Base-by-base conservation (phyloP, 2,329 filamentous ascomycete species). In the Botrytis aclada region DNA sequence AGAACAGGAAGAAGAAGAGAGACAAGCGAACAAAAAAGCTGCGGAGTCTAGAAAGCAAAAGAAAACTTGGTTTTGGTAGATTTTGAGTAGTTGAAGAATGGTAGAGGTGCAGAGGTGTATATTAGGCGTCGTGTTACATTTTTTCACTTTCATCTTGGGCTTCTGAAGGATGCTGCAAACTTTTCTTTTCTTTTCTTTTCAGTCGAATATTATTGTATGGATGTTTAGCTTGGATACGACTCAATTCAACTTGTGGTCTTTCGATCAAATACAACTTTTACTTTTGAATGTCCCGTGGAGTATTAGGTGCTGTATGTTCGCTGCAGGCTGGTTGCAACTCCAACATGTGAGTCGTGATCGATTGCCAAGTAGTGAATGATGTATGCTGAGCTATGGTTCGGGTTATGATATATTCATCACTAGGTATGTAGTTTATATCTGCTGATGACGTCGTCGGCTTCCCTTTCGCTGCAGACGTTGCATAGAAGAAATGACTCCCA, bases 1-100 rank as follows among this genome's bases (percentile, higher is more conserved):
- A 25, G 37, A 75, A 16, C 74, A 71, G 22, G 70, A 75, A 43
- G 63, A 16, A 14, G 72, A 65, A 4, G 41, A 63, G 39, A 56
- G 37, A 34, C 51, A 51, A 56, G 69, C 51, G 43, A 73, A 45
- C 2, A 56, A 72, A 32, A 69, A 71, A 25, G 18, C 73, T 16
- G 72, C 64, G 25, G 65, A 73, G 22, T 34, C 45, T 20, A 62
- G 54, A 14, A 66, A 10, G 4, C 41, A 63, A 43, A 75, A 66
- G 66, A 74, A 41, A 63, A 43, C 65, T 25, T 79, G 77, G 77
- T 72, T 78, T 37, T 78, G 76, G 77, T 79, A 72, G 41, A 60
- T n/a, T 20, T 20, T 37, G 43, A 20, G 20, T 29, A 37, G 51
- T 41, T 14, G 32, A 45, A 60, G n/a, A 43, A 45, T 18, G 37